Base-by-base conservation (phyloP, 306 rosid species). In the Medicago lupulina region DNA sequence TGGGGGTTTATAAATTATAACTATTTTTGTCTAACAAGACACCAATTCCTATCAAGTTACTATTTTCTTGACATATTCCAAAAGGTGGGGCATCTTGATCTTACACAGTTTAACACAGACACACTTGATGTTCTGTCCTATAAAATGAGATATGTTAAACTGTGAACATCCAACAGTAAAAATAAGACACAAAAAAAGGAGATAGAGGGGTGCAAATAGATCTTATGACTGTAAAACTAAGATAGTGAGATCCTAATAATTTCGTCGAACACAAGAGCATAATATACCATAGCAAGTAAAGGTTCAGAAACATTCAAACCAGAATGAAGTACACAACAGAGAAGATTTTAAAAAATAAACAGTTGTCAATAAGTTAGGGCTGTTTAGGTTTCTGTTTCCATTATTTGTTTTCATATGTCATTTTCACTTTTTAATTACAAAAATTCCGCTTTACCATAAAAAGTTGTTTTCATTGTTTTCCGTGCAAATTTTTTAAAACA, bases 251-350 rank as follows among this genome's bases (percentile, higher is more conserved):
- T n/a, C 31, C 16, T 3, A 74, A 36, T 44, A 66, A 79, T 7
- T 17, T 28, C 31, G n/a, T 16, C 49, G 69, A 36, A 47, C 61
- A 28, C 77, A n/a, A 40, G 19, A 25, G 43, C 41, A 49, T 60
- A 41, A 38, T 25, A 25, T 63, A 60, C 31, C 79, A 75, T 21
- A 40, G 40, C 25, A 49, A 23, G 36, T 18, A 39, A 75, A 70
- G 70, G 43, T 61, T 41, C 71, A 39, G 53, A 68, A 61, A 28
- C 73, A 74, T 67, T 39, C 49, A 59, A 61, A 60, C 18, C 40
- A 47, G 3, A 14, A 68, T 51, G 65, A 60, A n/a, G 14, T 66
- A 49, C 59, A 81, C 14, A 7, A 18, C 28, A 23, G 49, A 34
- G 63, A 14, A 58, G 18, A 64, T 16, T 51, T 76, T 21, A 28